Conservation (phyloP, 2,329 filamentous ascomycete species). For the Colletotrichum destructivum region DNA sequence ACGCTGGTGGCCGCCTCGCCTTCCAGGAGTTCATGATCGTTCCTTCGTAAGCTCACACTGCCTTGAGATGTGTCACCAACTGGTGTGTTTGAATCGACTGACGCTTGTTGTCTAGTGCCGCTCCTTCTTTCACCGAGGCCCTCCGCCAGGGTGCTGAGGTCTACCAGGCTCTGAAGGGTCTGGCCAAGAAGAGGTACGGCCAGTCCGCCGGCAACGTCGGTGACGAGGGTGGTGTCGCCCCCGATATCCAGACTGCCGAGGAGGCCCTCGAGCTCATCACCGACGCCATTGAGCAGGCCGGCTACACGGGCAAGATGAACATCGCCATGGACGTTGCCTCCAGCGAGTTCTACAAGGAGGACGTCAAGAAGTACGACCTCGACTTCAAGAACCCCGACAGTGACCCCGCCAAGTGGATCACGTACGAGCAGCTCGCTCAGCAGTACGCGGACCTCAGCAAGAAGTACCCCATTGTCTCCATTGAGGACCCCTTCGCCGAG, state of each 20-base stretch:
- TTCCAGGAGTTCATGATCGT: slow-evolving; percentile 99
- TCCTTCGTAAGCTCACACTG: slow-evolving; percentile 72
- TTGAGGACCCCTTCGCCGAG: slow-evolving; percentile 99
- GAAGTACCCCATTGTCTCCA: slow-evolving; percentile 99
- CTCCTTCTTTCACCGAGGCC: slow-evolving; percentile 93
- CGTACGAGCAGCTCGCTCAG: slow-evolving; percentile 95
- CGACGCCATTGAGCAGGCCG: slow-evolving; percentile 92
- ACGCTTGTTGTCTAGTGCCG: slow-evolving; percentile 67
- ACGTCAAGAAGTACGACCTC: slow-evolving; percentile 99
- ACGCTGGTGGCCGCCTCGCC: slow-evolving; percentile 95
- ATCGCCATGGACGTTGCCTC: slow-evolving; percentile 99
- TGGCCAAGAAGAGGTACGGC: slow-evolving; percentile 99
- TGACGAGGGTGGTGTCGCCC: slow-evolving; percentile 99
- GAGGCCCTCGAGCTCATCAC: slow-evolving; percentile 98
- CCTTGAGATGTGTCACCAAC: background rate
- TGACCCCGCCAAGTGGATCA: slow-evolving; percentile 97
- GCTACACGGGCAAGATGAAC: slow-evolving; percentile 96
- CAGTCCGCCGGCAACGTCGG: slow-evolving; percentile 99
- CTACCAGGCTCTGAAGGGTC: slow-evolving; percentile 96
- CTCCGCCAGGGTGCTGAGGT: slow-evolving; percentile 97
- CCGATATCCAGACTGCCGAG: slow-evolving; percentile 96
- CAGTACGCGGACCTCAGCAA: slow-evolving; percentile 88
- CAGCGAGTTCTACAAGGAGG: slow-evolving; percentile 98
- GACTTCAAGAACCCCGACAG: slow-evolving; percentile 99
- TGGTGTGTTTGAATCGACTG: background rate